These are phyloP conservation scores for Rhododendron vialii DNA, from an alignment of 148 eudicot genomes.

Conservation along the genomic window DNA sequence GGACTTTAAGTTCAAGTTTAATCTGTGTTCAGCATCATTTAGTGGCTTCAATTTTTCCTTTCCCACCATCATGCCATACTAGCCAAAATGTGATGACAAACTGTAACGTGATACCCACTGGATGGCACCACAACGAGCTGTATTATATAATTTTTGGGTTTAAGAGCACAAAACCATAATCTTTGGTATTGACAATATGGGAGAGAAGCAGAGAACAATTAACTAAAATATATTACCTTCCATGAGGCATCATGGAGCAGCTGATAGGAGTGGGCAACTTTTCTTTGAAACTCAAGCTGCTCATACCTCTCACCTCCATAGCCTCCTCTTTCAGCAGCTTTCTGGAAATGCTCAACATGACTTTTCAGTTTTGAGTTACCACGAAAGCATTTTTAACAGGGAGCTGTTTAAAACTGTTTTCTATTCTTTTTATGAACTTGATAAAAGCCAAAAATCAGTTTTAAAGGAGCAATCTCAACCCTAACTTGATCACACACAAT, in stretches of 20 bases:
- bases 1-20: neutral
- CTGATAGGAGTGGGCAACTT: conserved; percentile 63
- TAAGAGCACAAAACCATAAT: neutral
- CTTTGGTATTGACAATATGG: neutral
- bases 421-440: neutral
- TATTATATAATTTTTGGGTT: neutral
- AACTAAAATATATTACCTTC: conserved; percentile 48
- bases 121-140: neutral
- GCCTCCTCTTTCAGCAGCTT: conserved; percentile 99
- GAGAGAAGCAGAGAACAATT: neutral
- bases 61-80: neutral
- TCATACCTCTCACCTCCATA: conserved; percentile 95
- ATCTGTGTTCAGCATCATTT: neutral
- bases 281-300: conserved; percentile 82
- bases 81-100: neutral
- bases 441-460: neutral
- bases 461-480: neutral
- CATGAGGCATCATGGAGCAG: conserved; percentile 68
- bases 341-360: conserved; percentile 30
- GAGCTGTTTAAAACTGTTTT: neutral
- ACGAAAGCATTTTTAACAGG: neutral
- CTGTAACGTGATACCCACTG: neutral
- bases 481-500: neutral
- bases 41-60: neutral
- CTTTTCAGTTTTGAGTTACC: conserved; percentile 5